These are phyloP conservation scores for Mycena filopes DNA, from an alignment of 768 basidiomycete genomes.

Conservation along the genomic window DNA sequence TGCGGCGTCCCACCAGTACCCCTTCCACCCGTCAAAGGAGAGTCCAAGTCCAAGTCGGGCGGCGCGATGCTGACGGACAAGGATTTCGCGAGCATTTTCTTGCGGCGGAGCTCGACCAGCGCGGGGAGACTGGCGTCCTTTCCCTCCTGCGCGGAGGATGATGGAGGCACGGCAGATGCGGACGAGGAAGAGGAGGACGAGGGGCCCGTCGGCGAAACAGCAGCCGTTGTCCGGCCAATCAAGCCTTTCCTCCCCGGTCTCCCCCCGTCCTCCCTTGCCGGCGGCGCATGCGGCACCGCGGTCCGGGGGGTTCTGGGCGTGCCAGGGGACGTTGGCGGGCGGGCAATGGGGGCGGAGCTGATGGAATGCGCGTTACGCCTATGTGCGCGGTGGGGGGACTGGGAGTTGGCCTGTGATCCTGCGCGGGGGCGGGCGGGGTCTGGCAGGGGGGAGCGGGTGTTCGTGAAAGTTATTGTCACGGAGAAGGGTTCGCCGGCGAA, in stretches of 20 bases:
- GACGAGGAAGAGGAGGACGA: constrained; percentile 34
- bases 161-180: no score
- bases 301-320: constrained; percentile 57
- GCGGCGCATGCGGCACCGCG: constrained; percentile 34
- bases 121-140: constrained; percentile 54
- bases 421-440: constrained; percentile 35
- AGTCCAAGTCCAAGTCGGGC: constrained; percentile 51
- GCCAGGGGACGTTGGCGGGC: constrained; percentile 87
- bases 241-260: constrained; percentile 59
- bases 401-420: constrained; percentile 38
- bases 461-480: constrained; percentile 88
- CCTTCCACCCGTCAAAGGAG: constrained; percentile 21
- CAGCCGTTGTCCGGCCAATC: constrained; percentile 55
- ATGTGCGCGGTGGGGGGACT: constrained; percentile 52
- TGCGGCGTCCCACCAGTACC: no score
- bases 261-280: no score
- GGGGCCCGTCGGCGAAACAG: constrained; percentile 24
- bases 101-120: constrained; percentile 64
- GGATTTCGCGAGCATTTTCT: constrained; percentile 66
- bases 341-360: constrained; percentile 82
- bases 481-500: constrained; percentile 93
- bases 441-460: constrained; percentile 68
- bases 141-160: no score
- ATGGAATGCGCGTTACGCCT: constrained; percentile 83
- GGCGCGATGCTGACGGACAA: constrained; percentile 73